Evolutionary conservation across 1,284 basidiomycete genomes (phyloP), one percentile per base, ranked within the genome.

Genomic region (Ceratobasidium sp.): DNA sequence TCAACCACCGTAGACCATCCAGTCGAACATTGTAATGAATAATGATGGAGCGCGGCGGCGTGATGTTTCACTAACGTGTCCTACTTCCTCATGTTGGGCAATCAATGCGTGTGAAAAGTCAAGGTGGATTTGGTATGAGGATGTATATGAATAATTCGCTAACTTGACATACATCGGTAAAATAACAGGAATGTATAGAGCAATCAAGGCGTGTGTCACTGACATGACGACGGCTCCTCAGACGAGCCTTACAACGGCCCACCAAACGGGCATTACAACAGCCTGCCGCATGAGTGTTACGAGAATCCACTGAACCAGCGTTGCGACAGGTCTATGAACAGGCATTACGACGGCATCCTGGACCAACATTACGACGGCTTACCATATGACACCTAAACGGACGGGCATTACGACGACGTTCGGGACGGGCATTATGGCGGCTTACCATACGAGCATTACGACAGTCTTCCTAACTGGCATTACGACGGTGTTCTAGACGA

Each of bases 331-430:
- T 15, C 44, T 7, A 15, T 46, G 44, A 6, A 58, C 7, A n/a
- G 55, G 6, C 55, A 58, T 58, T n/a, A 7, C 55, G 26, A 58
- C 20, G 26, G 6, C 26, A 6, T 5, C 6, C 20, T 28, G n/a
- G 55, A 20, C 55, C 7, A 58, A 28, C 55, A 58, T 58, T 58
- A 58, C 55, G 55, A 58, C 55, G 55, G 26, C 55, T 20, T 58
- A 58, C 55, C 18, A 58, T 5, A 58, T 28, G 18, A 58, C 20
- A 20, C 7, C 55, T 20, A n/a, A 7, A 7, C n/a, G 6, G 20
- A 58, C 55, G 55, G 26, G 7, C 55, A 58, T 58, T 58, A 58
- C 55, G 55, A 58, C 55, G 55, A n/a, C 55, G 9, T 58, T 9
- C 55, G 26, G 26, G 7, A n/a, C 55, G 20, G 55, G 7, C 7